These are phyloP conservation scores for Volvariella surrecta DNA, from an alignment of 1,284 basidiomycete species.

Conservation along the genomic window DNA sequence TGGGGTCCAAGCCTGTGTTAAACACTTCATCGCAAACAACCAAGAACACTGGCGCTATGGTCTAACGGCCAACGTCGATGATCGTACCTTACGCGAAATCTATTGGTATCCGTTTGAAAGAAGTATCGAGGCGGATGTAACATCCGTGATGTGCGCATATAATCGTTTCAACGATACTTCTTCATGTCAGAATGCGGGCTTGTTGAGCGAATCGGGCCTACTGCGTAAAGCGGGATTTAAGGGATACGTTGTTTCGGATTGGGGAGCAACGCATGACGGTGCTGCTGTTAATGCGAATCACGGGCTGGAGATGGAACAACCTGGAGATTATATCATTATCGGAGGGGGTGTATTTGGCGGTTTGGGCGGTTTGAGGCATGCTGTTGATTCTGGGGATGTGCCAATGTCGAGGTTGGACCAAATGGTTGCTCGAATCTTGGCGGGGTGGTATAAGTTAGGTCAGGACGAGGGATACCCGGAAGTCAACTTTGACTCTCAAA, in stretches of 20 bases:
- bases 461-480: slow-evolving; percentile 51
- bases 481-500: slow-evolving; percentile 43
- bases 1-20: slow-evolving; percentile 59
- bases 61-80: slow-evolving; percentile 46
- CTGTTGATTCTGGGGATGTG: slow-evolving; percentile 33
- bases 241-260: slow-evolving; percentile 39
- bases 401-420: slow-evolving; percentile 46
- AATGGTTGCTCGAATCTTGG: slow-evolving; percentile 60
- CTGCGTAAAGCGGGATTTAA: slow-evolving; percentile 31
- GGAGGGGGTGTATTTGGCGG: slow-evolving; percentile 28
- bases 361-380: slow-evolving; percentile 19
- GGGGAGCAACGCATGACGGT: slow-evolving; percentile 40
- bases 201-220: slow-evolving; percentile 27
- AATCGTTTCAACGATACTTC: slow-evolving; percentile 39
- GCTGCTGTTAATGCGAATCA: slow-evolving; percentile 35
- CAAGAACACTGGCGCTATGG: slow-evolving; percentile 41
- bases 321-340: slow-evolving; percentile 35
- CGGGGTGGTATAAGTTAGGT: slow-evolving; percentile 50
- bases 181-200: slow-evolving; percentile 28
- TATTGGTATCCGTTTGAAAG: slow-evolving; percentile 52
- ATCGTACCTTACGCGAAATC: slow-evolving; percentile 54
- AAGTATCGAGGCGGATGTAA: slow-evolving; percentile 50
- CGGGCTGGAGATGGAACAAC: slow-evolving; percentile 42
- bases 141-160: slow-evolving; percentile 70
- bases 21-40: slow-evolving; percentile 56